Evolutionary conservation across 371 early-diverging fungal species (phyloP).

Genomic region (Circinella minor): DNA sequence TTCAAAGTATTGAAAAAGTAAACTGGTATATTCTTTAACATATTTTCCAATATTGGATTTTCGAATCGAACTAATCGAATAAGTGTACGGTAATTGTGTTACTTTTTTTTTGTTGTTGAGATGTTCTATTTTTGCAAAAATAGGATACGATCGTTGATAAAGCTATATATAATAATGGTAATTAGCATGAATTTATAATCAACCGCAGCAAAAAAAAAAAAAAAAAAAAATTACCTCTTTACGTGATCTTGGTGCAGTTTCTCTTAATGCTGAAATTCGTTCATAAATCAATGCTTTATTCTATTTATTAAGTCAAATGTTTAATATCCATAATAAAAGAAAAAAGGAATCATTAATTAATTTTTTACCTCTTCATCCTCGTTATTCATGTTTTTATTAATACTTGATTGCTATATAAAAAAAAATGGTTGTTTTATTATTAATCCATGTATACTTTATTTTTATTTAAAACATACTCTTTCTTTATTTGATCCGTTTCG

Average conservation of each 20-base stretch:
- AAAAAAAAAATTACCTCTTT: background rate
- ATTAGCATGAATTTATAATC: too few relatives aligned
- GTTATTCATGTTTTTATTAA: background rate
- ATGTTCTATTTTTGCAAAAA: slow-evolving; percentile 7
- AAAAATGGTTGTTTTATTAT: background rate
- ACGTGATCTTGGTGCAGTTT: background rate
- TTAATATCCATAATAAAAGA: too few relatives aligned
- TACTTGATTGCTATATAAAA: background rate
- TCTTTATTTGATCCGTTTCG: background rate
- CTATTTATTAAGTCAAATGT: background rate
- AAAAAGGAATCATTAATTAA: background rate
- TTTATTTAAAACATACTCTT: background rate
- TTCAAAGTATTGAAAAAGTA: slow-evolving; percentile 5
- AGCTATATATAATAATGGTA: background rate
- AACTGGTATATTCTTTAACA: slow-evolving; percentile 9
- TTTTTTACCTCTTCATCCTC: background rate
- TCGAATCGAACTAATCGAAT: background rate
- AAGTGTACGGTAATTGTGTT: background rate
- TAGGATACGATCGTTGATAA: background rate
- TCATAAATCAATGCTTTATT: background rate
- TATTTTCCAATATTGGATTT: background rate
- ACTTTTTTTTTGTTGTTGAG: background rate
- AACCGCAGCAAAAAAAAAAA: too few relatives aligned
- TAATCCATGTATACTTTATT: background rate
- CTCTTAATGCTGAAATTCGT: background rate